Evolutionary conservation across 345 rosid species (phyloP), one percentile per base, ranked within the genome.

Genomic region (Eucalyptus tenuipes): DNA sequence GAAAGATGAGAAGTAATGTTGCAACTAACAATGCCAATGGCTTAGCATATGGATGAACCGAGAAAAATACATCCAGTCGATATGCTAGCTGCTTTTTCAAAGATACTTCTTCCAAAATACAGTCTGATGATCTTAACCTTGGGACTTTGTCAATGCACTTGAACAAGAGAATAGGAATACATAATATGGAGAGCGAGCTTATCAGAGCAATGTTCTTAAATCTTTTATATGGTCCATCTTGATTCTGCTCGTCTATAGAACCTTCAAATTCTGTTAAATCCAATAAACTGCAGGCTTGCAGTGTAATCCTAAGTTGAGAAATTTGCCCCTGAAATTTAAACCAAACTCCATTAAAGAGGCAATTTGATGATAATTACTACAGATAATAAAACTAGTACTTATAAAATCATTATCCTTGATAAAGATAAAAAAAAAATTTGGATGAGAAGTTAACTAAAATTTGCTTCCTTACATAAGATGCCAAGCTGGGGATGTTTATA

Each of bases 41-140:
- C 91, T 95, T 94, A 61, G 95, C 95, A 93, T 94, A 94, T 79
- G 96, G 96, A 93, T 93, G 95, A 89, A 95, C 93, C 2, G 98
- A 94, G 86, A 94, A 90, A 86, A 92, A 86, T 71, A 91, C 89
- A 88, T 95, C 96, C 90, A 93, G 91, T 81, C 88, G 87, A 87
- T 95, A 93, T 25, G 93, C 96, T 42, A 94, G 93, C 93, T 91
- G 92, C 90, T 94, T 95, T 87, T 91, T 93, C 89, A 95, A 80
- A 86, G 92, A 91, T 86, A 93, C 95, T 82, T 90, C 92, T 89
- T 95, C 95, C n/a, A 94, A 90, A 85, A 88, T 85, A 89, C 87
- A 89, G 85, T 93, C 94, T 12, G 90, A 85, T 48, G 93, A 91
- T 91, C 94, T 95, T 33, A 92, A 93, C 90, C 89, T 93, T 7